phyloP scores from a whole-genome alignment of 768 basidiomycete genomes.

The Rhodotorula babjevae region DNA sequence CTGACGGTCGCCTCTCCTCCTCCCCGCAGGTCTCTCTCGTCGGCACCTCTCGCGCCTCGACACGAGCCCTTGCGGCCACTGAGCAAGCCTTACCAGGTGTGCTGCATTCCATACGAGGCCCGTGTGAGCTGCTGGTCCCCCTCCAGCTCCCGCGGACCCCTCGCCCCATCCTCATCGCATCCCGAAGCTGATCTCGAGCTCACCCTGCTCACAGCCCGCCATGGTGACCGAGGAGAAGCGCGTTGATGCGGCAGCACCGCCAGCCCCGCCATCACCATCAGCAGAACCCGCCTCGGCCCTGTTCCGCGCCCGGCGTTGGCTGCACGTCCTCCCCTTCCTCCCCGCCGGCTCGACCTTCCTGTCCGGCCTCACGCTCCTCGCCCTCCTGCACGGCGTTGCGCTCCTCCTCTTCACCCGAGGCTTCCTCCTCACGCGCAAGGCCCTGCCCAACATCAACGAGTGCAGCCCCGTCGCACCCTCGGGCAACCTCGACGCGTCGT shows the following conservation, averaged over 20 bases:
- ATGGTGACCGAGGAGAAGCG: neutral
- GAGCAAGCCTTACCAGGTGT: too few species aligned
- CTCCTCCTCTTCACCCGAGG: slow-evolving; percentile 87
- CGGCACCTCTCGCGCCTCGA: too few species aligned
- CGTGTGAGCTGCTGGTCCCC: too few species aligned
- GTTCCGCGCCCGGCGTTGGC: neutral
- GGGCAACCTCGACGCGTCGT: slow-evolving; percentile 44
- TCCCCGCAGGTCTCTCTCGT: too few species aligned
- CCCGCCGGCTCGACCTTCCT: slow-evolving; percentile 15
- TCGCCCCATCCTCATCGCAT: neutral
- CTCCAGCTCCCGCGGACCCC: neutral
- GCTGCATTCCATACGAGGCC: too few species aligned
- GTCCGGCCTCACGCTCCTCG: slow-evolving; percentile 27
- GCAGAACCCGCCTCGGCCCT: neutral
- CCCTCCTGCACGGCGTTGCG: slow-evolving; percentile 61
- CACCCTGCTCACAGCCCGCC: neutral
- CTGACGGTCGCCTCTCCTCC: too few species aligned
- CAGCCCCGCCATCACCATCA: neutral
- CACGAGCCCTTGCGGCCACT: too few species aligned
- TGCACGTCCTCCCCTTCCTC: slow-evolving; percentile 28
- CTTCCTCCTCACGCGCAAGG: slow-evolving; percentile 75
- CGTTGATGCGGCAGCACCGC: neutral
- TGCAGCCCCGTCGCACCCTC: slow-evolving; percentile 53
- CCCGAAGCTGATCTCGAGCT: neutral
- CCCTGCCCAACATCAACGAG: slow-evolving; percentile 56